Conservation (phyloP, 345 rosid species). For the Brassica nigra region DNA sequence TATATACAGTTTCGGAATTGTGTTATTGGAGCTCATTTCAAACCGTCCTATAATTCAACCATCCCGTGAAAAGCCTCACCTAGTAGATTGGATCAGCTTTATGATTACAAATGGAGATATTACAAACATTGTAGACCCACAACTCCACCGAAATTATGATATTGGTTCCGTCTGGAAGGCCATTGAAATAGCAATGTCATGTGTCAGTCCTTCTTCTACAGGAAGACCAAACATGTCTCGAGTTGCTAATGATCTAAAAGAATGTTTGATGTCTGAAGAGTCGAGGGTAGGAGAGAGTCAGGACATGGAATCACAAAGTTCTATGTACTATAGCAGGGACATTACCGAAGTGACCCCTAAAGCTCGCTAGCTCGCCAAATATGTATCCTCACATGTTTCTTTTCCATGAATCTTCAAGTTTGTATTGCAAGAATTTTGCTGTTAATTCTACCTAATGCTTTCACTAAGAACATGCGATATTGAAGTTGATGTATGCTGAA, state of each 20-base stretch:
- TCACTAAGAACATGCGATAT: not conserved
- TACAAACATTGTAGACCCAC: constrained; percentile 4
- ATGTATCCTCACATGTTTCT: not conserved
- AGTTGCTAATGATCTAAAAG: constrained; percentile 7
- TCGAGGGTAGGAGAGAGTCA: not conserved
- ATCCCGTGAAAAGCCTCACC: not conserved
- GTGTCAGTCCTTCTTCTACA: not conserved
- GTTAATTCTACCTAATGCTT: not conserved
- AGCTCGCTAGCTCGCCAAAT: not conserved
- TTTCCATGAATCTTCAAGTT: not conserved
- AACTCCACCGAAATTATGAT: constrained; percentile 2
- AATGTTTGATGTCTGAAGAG: not conserved
- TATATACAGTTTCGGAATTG: constrained; percentile 47
- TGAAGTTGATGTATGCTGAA: not conserved
- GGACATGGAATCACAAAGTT: not conserved
- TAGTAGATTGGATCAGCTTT: constrained; percentile 1
- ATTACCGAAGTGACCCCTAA: not conserved
- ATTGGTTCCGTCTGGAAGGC: constrained; percentile 19
- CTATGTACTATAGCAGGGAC: not conserved
- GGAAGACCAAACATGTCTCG: constrained; percentile 21
- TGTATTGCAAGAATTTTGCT: not conserved
- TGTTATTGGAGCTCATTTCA: constrained; percentile 44
- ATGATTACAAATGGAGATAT: not conserved
- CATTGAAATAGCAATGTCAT: constrained; percentile 15
- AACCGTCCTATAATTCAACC: not conserved